Conservation (phyloP, 441 rosid species). For the Manihot esculenta region DNA sequence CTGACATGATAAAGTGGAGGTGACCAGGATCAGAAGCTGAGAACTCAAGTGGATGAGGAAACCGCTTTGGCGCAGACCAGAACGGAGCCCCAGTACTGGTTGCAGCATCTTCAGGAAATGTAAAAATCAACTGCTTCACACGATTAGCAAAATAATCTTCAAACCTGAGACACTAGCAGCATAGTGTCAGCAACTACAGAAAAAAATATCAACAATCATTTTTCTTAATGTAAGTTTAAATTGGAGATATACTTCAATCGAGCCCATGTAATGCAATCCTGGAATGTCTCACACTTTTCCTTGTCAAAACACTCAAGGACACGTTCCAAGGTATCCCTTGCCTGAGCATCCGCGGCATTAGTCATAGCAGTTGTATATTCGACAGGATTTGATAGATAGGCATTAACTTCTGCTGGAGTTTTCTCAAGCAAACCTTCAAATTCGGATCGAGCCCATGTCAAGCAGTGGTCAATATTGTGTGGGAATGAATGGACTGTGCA, state of each 20-base stretch:
- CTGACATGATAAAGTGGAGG: slow-evolving; percentile 66
- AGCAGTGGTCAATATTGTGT: slow-evolving; percentile 92
- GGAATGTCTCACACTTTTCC: slow-evolving; percentile 76
- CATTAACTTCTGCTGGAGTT: slow-evolving; percentile 90
- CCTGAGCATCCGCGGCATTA: slow-evolving; percentile 88
- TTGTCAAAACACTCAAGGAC: slow-evolving; percentile 79
- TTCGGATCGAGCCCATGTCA: slow-evolving; percentile 97
- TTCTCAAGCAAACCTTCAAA: slow-evolving; percentile 95
- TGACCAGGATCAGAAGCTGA: slow-evolving; percentile 68
- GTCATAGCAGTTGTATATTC: slow-evolving; percentile 65
- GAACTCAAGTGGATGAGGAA: slow-evolving; percentile 80
- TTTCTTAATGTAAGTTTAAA: background rate
- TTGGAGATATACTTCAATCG: slow-evolving; percentile 56
- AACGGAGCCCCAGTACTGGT: slow-evolving; percentile 88
- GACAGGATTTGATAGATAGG: slow-evolving; percentile 66
- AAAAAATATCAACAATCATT: background rate
- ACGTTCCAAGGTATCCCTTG: slow-evolving; percentile 78
- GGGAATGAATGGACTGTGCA: slow-evolving; percentile 96
- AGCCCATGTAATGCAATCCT: slow-evolving; percentile 88
- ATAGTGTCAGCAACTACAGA: slow-evolving; percentile 3
- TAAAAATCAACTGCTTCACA: slow-evolving; percentile 75
- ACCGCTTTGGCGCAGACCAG: slow-evolving; percentile 98
- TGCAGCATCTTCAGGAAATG: slow-evolving; percentile 77
- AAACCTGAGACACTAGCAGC: slow-evolving; percentile 48
- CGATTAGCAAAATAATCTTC: slow-evolving; percentile 90